phyloP scores from a whole-genome alignment of 257 asterid species.

The Salvia miltiorrhiza region DNA sequence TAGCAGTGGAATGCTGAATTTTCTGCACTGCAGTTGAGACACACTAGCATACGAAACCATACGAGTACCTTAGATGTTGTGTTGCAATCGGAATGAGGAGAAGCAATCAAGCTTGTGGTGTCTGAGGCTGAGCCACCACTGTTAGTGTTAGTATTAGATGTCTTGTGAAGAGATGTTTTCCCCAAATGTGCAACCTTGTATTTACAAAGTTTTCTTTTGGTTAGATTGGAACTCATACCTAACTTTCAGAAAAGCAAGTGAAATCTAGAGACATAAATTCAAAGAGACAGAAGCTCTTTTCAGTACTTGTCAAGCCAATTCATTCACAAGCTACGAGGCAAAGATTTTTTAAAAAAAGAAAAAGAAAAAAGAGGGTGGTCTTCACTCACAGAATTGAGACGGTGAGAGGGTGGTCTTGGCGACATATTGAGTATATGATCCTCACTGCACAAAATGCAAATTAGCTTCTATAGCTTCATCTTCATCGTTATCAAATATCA shows the following conservation, averaged over 20 bases:
- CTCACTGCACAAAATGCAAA: slow-evolving; percentile 1
- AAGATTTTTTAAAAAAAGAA: too few relatives aligned
- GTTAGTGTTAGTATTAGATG: too few relatives aligned
- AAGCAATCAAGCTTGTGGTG: slow-evolving; percentile 7
- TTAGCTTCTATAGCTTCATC: neutral
- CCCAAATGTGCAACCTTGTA: slow-evolving; percentile 23
- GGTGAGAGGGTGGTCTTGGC: slow-evolving; percentile 37
- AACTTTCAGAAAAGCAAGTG: neutral
- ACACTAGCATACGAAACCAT: neutral
- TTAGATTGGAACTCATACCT: neutral
- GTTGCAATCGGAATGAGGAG: slow-evolving; percentile 20
- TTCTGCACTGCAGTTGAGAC: too few relatives aligned
- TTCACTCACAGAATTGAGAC: slow-evolving; percentile 33
- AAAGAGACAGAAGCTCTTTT: neutral
- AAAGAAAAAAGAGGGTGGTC: too few relatives aligned
- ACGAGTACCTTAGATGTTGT: slow-evolving; percentile 27
- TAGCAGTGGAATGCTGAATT: neutral
- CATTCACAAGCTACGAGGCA: neutral
- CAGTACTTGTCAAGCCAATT: neutral
- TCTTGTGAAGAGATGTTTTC: slow-evolving; percentile 16
- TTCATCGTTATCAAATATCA: neutral
- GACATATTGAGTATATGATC: slow-evolving; percentile 52
- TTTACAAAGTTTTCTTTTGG: neutral
- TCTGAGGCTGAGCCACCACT: slow-evolving; percentile 18
- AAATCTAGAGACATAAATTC: neutral